Evolutionary conservation across 148 eudicot genomes (phyloP), one percentile per base, ranked within the genome.

Genomic region (Heliamphora exappendiculata): DNA sequence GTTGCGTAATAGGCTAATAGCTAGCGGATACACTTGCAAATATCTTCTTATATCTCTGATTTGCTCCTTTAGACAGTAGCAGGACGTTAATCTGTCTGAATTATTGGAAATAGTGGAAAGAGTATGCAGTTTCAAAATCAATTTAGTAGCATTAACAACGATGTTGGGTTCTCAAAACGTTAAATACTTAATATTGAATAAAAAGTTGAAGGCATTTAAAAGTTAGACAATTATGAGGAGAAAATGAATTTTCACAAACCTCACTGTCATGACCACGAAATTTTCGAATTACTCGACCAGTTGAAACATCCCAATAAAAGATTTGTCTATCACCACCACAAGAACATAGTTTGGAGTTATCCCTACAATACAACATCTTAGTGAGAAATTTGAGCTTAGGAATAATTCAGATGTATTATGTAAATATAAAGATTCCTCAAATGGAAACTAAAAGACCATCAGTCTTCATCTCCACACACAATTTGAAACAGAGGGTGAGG

Each of bases 251-350:
- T 70, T 9, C 45, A 79, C 78, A 37, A 59, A 94, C 97, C 98
- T 94, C 98, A 54, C 97, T 94, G 79, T 94, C 97, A 84, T 94
- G 98, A 53, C 98, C 98, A 33, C 92, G 97, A 74, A 94, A 94
- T 76, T 94, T 94, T 37, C 97, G 89, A 72, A 92, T 88, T 7
- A 94, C 98, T 77, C 91, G 89, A 64, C 92, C 97, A 76, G 86
- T 88, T 29, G 97, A 83, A 53, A 94, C 97, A 82, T 94, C 98
- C 98, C 98, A 94, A 78, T 91, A 94, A 82, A 94, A 94, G 11
- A 94, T 67, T 83, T 94, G 98, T n/a, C 96, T 91, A 81, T 92
- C 97, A 78, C 98, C 98, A 66, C 98, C 97, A 76, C 98, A 94
- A 6, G 98, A 94, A 67, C 75, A 42, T 33, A 92, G 72, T 81